These are phyloP conservation scores for Physcomitrellopsis africana DNA, from an alignment of 225 moss, liverwort and hornwort genomes.

Conservation along the genomic window DNA sequence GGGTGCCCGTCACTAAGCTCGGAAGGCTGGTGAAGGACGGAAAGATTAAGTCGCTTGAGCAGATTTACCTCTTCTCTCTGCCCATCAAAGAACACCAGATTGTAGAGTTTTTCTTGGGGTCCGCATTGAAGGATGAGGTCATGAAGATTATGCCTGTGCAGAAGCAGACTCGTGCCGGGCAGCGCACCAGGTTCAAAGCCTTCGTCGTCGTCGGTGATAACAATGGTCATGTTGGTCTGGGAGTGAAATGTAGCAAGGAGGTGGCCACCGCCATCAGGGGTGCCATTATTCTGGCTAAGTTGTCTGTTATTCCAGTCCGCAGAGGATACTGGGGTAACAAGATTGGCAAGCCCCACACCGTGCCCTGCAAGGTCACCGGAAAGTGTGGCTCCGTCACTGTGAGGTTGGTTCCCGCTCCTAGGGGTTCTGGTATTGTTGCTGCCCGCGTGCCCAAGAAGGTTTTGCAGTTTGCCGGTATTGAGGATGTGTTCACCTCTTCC, in stretches of 20 bases:
- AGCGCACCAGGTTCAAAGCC: constrained; percentile 66
- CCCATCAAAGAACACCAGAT: constrained; percentile 72
- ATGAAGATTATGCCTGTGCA: constrained; percentile 82
- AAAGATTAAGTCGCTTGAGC: constrained; percentile 58
- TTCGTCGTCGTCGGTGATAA: constrained; percentile 65
- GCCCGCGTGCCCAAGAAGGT: constrained; percentile 73
- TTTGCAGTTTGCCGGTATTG: constrained; percentile 64
- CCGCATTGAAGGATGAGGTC: constrained; percentile 65
- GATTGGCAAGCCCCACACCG: constrained; percentile 69
- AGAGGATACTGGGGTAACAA: constrained; percentile 72
- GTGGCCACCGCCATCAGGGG: constrained; percentile 70
- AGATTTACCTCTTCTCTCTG: constrained; percentile 60
- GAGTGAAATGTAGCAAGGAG: constrained; percentile 71
- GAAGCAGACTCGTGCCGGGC: constrained; percentile 67
- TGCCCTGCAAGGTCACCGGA: constrained; percentile 67
- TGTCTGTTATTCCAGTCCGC: constrained; percentile 63
- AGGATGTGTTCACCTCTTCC: constrained; percentile 69
- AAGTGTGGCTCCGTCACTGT: constrained; percentile 68
- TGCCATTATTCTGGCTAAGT: constrained; percentile 63
- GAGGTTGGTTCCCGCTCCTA: constrained; percentile 57
- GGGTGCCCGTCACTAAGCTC: constrained; percentile 28
- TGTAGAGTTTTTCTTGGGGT: constrained; percentile 62
- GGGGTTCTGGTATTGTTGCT: constrained; percentile 63
- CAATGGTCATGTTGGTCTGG: constrained; percentile 67
- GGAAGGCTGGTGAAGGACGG: constrained; percentile 62